A percentile compares a stretch with the other conserved stretches of the same genome.
Evolutionary conservation across 345 rosid species (phyloP).

Genomic region (Syzygium grande): DNA sequence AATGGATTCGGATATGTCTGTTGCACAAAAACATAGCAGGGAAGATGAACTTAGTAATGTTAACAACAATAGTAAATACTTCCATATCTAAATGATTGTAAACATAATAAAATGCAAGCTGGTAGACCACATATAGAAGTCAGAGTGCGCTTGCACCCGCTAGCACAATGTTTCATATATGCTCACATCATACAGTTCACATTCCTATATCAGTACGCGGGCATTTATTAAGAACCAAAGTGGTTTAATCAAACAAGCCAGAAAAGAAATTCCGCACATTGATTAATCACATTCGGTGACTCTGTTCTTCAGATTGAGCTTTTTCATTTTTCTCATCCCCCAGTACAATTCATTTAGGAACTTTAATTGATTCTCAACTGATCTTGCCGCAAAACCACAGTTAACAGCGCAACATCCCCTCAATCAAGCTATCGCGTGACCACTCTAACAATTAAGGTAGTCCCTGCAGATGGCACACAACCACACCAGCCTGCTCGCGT

Average conservation of each 20-base stretch:
- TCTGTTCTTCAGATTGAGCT: background rate
- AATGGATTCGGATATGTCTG: conserved; percentile 72
- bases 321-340: background rate
- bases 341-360: background rate
- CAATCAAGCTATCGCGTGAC: background rate
- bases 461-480: background rate
- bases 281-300: background rate
- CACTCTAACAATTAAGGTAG: background rate
- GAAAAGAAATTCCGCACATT: background rate
- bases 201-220: background rate
- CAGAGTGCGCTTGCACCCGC: background rate
- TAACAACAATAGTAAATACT: background rate
- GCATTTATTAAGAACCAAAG: background rate
- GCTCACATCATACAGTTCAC: background rate
- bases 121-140: background rate
- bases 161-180: background rate
- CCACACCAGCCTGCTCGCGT: background rate
- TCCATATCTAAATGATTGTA: background rate
- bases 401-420: background rate
- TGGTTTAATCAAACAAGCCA: background rate
- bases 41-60: background rate
- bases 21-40: conserved; percentile 1
- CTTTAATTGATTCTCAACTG: background rate
- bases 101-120: background rate
- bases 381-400: background rate